phyloP scores from a whole-genome alignment of 495 filamentous ascomycete species.

The Aspergillus kassunensis region DNA sequence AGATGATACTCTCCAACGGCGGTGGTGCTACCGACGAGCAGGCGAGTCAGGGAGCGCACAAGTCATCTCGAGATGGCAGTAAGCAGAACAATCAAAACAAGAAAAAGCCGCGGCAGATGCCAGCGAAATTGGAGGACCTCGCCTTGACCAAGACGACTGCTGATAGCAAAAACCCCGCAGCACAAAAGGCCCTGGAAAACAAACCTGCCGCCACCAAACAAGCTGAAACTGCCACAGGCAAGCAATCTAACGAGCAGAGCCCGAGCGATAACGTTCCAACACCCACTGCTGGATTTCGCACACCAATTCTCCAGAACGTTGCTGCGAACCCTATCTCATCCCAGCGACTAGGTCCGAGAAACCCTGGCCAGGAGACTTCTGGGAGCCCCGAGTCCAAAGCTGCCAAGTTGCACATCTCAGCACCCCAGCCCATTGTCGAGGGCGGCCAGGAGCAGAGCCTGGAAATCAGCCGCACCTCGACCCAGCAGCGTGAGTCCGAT shows the following conservation, averaged over 20 bases:
- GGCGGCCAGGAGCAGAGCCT: not conserved
- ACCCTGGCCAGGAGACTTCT: not conserved
- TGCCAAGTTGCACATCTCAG: not conserved
- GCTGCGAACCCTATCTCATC: not conserved
- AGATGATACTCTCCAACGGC: not conserved
- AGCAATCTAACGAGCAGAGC: not conserved
- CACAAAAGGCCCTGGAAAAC: not conserved
- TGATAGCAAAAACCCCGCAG: conserved; percentile 1
- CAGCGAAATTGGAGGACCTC: not conserved
- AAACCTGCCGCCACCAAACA: not conserved
- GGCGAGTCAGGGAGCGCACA: no score
- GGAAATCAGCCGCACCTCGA: not conserved
- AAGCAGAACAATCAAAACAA: conserved; percentile 3
- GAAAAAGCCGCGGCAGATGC: not conserved
- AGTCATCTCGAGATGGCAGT: not conserved
- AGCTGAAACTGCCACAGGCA: not conserved
- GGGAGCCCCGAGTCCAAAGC: conserved; percentile 7
- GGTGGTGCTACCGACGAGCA: not conserved
- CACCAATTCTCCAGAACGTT: not conserved
- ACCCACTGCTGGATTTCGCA: conserved; percentile 11
- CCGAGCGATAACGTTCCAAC: conserved; percentile 4
- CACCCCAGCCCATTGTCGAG: not conserved
- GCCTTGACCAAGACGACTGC: not conserved
- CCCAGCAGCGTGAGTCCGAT: conserved; percentile 8
- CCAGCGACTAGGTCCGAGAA: not conserved